phyloP scores from a whole-genome alignment of 768 basidiomycete species.

The Tricholoma sp. region DNA sequence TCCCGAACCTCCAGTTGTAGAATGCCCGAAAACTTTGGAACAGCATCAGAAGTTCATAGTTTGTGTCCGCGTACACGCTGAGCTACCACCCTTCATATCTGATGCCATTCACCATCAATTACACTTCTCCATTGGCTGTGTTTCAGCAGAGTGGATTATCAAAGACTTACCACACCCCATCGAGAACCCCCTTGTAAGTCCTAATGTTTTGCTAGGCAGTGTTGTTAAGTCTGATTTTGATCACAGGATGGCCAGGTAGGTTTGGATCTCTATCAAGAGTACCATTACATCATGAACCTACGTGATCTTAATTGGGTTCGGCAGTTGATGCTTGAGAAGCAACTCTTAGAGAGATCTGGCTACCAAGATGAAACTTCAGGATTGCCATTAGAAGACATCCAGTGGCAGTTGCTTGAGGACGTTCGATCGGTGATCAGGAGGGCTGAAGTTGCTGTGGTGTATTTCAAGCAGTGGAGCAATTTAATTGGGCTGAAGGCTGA shows the following conservation, averaged over 20 bases:
- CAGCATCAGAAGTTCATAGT: no score
- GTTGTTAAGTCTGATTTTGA: neutral
- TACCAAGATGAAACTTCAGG: neutral
- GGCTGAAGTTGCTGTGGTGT: neutral
- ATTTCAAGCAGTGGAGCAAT: neutral
- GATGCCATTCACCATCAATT: neutral
- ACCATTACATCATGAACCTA: neutral
- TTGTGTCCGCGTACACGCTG: no score
- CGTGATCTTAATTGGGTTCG: neutral
- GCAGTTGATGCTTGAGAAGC: neutral
- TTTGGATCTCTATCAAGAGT: neutral
- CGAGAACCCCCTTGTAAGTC: neutral
- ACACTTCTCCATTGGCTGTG: neutral
- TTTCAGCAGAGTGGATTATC: neutral
- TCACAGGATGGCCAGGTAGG: neutral
- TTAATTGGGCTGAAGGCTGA: neutral
- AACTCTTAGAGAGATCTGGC: neutral
- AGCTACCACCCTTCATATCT: neutral
- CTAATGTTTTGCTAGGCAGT: neutral
- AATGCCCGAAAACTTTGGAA: no score
- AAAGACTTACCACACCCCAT: neutral
- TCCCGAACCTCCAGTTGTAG: no score
- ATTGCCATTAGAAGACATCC: neutral
- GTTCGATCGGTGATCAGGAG: neutral
- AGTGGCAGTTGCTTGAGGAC: neutral